Base-by-base conservation (phyloP, 2,329 filamentous ascomycete species). In the Pseudonectria buxi region DNA sequence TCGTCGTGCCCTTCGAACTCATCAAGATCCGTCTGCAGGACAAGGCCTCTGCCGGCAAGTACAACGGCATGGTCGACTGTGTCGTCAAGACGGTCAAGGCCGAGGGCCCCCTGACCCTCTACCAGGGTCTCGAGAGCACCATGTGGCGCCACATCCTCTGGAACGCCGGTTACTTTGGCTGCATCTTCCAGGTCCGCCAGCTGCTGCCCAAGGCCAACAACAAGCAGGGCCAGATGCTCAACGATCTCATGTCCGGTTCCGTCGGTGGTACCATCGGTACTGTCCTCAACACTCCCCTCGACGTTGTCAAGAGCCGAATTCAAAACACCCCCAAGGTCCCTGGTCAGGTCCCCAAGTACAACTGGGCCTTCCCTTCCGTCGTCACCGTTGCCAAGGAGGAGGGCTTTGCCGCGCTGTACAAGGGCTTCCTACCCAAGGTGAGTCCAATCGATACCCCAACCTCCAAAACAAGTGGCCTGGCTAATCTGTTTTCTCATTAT, bases 1-100 rank as follows among this genome's bases (percentile, higher is more conserved):
- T 96, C 49, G 92, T 98, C 41, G 92, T 98, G 24, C 92, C 92
- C 33, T 98, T 98, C 63, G 92, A 95, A 72, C 78, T 95, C 40
- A 83, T 98, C 74, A 98, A 98, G 78, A 98, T 98, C 59, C 83
- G 92, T 49, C 76, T 98, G 30, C 92, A 98, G 64, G 92, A 98
- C 70, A 88, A 86, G 67, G 87, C 90, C 12, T 92, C 88, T 33
- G 87, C 90, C 28, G 79, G 84, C 59, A 94, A 86, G 63, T 92
- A 92, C 70, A 83, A 69, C 46, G 85, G 86, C 62, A 83, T 86
- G 73, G 51, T 89, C 25, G 86, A 94, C 64, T 83, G 82, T 43
- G 76, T 92, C 18, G 62, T 69, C 51, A 89, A 92, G 78, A 95
- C 87, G 27, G 72, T 95, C 51, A 78, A 78, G 59, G 72, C 81